These are phyloP conservation scores for Scheffersomyces lignosus DNA, from an alignment of 805 yeast species.

Conservation along the genomic window DNA sequence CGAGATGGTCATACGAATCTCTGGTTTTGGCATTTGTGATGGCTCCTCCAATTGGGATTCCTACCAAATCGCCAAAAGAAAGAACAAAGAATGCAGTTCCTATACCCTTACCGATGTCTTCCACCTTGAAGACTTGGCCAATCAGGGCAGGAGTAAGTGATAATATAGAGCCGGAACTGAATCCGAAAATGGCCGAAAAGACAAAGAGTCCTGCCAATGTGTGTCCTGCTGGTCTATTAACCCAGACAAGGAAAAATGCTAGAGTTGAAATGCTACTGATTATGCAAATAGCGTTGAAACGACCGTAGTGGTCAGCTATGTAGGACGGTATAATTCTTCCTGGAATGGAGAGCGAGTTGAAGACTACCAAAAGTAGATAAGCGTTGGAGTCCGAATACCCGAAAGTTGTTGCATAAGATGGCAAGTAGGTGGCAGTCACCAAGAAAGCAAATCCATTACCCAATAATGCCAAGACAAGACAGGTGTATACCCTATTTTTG, in stretches of 20 bases:
- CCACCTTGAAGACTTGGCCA: constrained; percentile 25
- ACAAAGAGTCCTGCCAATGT: constrained; percentile 20
- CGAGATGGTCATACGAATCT: constrained; percentile 20
- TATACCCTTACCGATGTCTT: constrained; percentile 24
- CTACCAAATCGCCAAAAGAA: constrained; percentile 26
- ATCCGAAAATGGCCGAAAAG: constrained; percentile 27
- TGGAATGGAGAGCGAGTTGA: constrained; percentile 25
- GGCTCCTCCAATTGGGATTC: constrained; percentile 30
- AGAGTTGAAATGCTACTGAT: constrained; percentile 19
- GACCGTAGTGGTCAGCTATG: constrained; percentile 25
- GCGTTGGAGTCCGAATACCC: constrained; percentile 19
- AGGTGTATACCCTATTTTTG: constrained; percentile 20
- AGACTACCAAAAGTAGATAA: constrained; percentile 21
- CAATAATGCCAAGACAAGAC: constrained; percentile 23
- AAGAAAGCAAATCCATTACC: constrained; percentile 32
- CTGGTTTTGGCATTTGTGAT: constrained; percentile 13
- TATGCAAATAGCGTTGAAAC: constrained; percentile 23
- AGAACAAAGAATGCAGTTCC: constrained; percentile 19
- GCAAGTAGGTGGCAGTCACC: constrained; percentile 22
- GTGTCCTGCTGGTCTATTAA: constrained; percentile 26
- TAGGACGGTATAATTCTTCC: constrained; percentile 27
- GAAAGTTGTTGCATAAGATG: constrained; percentile 24
- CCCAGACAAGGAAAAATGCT: constrained; percentile 23
- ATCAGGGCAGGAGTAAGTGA: constrained; percentile 25
- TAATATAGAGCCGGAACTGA: constrained; percentile 27